Conservation (phyloP, 345 rosid species). For the Dimocarpus longan region DNA sequence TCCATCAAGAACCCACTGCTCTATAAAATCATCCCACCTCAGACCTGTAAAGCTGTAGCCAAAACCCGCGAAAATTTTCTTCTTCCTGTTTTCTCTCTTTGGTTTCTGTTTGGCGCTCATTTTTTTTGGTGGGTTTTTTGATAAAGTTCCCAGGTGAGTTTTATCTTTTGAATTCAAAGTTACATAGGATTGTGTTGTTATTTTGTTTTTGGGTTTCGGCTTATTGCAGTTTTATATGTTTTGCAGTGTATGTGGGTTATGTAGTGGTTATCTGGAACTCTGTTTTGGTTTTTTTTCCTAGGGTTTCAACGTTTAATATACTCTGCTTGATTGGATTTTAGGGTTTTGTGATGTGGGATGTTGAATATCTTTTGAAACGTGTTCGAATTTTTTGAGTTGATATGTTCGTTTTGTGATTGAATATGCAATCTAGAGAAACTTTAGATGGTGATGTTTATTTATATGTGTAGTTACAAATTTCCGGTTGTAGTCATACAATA, state of each 20-base stretch:
- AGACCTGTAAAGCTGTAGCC: not conserved
- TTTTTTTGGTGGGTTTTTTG: not conserved
- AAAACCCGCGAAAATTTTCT: constrained; percentile 16
- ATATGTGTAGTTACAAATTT: not conserved
- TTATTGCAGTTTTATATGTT: not conserved
- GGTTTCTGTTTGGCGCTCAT: constrained; percentile 13
- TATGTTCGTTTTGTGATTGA: constrained; percentile 2
- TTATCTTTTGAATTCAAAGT: not conserved
- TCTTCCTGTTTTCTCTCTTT: not conserved
- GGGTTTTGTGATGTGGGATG: constrained; percentile 18
- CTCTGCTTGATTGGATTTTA: not conserved
- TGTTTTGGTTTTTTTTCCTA: constrained; percentile 4
- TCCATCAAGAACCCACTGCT: not conserved
- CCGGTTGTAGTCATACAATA: not conserved
- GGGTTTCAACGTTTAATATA: constrained; percentile 20
- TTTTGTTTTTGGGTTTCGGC: not conserved
- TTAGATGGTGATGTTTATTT: not conserved
- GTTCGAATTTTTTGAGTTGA: not conserved
- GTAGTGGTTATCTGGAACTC: not conserved
- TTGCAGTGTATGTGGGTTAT: not conserved
- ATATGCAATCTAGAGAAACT: not conserved
- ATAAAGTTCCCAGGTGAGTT: constrained; percentile 13
- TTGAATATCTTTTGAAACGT: not conserved
- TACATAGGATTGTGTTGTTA: not conserved
- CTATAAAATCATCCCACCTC: not conserved